Evolutionary conservation across 1,139 yeast species (phyloP), one percentile per base, ranked within the genome.

Genomic region (Diutina mesorugosa): DNA sequence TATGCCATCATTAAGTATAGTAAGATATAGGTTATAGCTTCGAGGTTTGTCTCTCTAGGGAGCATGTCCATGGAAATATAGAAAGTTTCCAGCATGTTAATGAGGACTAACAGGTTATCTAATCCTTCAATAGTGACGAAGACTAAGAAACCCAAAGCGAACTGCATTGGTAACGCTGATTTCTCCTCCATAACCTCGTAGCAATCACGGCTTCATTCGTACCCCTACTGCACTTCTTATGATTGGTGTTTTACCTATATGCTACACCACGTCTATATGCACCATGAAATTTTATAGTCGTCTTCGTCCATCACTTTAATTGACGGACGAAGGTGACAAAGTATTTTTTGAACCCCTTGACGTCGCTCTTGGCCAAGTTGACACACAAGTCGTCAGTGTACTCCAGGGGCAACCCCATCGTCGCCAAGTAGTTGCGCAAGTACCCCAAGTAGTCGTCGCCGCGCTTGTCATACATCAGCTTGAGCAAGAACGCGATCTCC

Each of bases 401-500:
- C 16, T 78, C 79, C 30, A 72, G 70, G 30, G 87, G 82, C 61
- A 85, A 74, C 51, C 89, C 88, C 70, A 83, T 81, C 56, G 76
- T 79, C 38, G 79, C 78, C 64, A 84, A 75, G 64, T 83, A 84
- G 50, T 72, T 74, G 38, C 77, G 79, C 61, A 87, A 69, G 60
- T 75, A 81, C 57, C 69, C 72, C 53, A 81, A 66, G 61, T 84
- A 78, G 21, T 75, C 72, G 56, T 80, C 85, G 35, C 60, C 57
- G 29, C 53, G 56, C 45, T 60, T 59, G 61, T 88, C 75, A 4
- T 85, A 76, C 18, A 50, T 8, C 32, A 18, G 41, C 63, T 84
- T 86, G 65, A 91, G 80, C 48, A 90, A 72, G 50, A 81, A 73
- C 0, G 95, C 84, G 10, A 90, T 74, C 64, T 93, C 99, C 59